Base-by-base conservation (phyloP, 495 filamentous ascomycete species). In the Stereocaulon alpinum region DNA sequence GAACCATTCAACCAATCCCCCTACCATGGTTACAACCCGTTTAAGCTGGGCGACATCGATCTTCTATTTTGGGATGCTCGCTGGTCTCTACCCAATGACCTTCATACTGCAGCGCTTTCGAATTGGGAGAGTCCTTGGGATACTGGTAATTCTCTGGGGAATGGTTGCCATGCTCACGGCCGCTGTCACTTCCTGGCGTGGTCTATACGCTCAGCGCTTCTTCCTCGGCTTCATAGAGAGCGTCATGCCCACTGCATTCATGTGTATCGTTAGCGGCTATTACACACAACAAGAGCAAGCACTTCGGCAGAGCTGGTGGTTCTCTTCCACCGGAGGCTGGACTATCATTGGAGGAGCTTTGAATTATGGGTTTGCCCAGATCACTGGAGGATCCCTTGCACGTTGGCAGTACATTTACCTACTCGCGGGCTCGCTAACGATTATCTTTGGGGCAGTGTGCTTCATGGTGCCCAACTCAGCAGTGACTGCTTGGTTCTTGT, bases 61-160 rank as follows among this genome's bases (percentile, higher is more conserved):
- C 66, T 89, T 90, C 72, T 89, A 89, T 71, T 88, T 90, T 63
- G 86, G 86, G 27, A 85, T 87, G 83, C 75, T 90, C 15, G 82
- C 79, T 2, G 86, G 86, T 0, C 70, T 85, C 17, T 89, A 87
- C 64, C 86, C 85, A 12, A 82, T 88, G 80, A 83, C 84, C 2
- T 85, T 84, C 56, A 70, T 79, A 10, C 70, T 87, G 24, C 86
- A 90, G 68, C 78, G 77, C 51, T 87, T 87, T 68, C 74, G 79
- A 60, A 74, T 80, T 2, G 77, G 80, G n/a, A 72, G 76, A 48
- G 78, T 87, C 1, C 76, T 88, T 10, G 83, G 83, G 7, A 76
- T 70, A 15, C 69, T 86, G 4, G 85, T 89, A 29, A 74, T 86
- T 58, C 40, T 86, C 17, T 89, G 86, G 86, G 80, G 82, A 3